Percentiles rank a stretch among this genome's conserved stretches.
phyloP scores from a whole-genome alignment of 495 filamentous ascomycete species.

The Neurospora hispaniola region DNA sequence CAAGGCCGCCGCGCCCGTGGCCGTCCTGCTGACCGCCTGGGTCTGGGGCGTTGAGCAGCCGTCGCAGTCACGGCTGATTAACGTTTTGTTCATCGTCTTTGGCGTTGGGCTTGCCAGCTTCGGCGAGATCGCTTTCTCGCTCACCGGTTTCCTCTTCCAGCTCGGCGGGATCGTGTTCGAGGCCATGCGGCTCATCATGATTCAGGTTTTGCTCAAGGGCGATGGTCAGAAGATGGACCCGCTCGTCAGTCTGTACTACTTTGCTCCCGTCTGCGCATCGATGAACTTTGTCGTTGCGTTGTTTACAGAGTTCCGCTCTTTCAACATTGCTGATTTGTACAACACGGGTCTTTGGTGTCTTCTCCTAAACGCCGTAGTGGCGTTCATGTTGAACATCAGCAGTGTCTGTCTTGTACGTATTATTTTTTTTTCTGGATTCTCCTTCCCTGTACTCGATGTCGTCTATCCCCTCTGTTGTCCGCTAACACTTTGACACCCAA shows the following conservation, averaged over 20 bases:
- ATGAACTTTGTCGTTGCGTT: slow-evolving; percentile 65
- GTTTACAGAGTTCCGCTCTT: slow-evolving; percentile 43
- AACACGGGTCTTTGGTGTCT: slow-evolving; percentile 48
- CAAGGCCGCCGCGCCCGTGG: slow-evolving; percentile 62
- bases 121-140: slow-evolving; percentile 65
- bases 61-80: slow-evolving; percentile 49
- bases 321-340: slow-evolving; percentile 43
- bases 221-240: slow-evolving; percentile 72
- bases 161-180: slow-evolving; percentile 61
- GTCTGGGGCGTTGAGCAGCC: slow-evolving; percentile 49
- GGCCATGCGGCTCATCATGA: slow-evolving; percentile 66
- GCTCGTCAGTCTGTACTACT: slow-evolving; percentile 76
- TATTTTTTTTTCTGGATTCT: neutral
- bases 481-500: slow-evolving; percentile 1
- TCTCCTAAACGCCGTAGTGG: slow-evolving; percentile 57
- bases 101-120: slow-evolving; percentile 64
- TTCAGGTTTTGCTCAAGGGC: slow-evolving; percentile 58
- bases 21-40: slow-evolving; percentile 58
- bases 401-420: slow-evolving; percentile 58
- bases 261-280: slow-evolving; percentile 63
- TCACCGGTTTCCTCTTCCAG: slow-evolving; percentile 61
- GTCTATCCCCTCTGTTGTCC: neutral
- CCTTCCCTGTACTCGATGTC: neutral
- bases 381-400: slow-evolving; percentile 67
- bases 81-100: slow-evolving; percentile 62